Conservation (phyloP, 306 rosid species). For the Trichosanthes cucumerina region DNA sequence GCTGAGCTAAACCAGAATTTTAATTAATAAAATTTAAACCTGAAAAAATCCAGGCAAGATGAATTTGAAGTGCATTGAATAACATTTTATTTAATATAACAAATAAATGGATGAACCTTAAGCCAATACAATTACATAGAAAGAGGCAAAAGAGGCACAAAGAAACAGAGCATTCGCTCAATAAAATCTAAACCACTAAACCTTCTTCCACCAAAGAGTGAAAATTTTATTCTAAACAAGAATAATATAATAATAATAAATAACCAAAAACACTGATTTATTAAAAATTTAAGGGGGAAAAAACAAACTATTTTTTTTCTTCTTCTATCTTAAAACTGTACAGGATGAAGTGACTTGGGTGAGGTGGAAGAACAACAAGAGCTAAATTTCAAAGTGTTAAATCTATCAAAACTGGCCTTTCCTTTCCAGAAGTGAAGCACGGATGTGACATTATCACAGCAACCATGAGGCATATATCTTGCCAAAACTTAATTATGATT, state of each 20-base stretch:
- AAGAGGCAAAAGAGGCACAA: not conserved
- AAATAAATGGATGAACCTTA: not conserved
- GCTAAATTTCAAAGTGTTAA: not conserved
- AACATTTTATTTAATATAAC: too few species aligned
- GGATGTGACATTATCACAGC: not conserved
- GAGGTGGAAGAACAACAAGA: slow-evolving; percentile 3
- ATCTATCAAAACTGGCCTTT: slow-evolving; percentile 9
- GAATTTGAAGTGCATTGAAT: not conserved
- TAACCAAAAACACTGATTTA: not conserved
- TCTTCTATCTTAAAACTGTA: slow-evolving; percentile 1
- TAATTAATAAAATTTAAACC: not conserved
- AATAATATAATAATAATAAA: not conserved
- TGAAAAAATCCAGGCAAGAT: not conserved
- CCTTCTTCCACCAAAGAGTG: not conserved
- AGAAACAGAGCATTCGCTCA: not conserved
- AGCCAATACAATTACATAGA: not conserved
- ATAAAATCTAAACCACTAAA: not conserved
- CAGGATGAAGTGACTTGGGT: not conserved
- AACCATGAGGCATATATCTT: not conserved
- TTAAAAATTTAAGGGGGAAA: not conserved
- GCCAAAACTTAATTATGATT: not conserved
- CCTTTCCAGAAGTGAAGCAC: not conserved
- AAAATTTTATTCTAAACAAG: not conserved
- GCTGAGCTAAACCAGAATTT: too few species aligned
- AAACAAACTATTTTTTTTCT: not conserved